phyloP scores from a whole-genome alignment of 1,284 basidiomycete genomes.

The Porogramme epimiltina region DNA sequence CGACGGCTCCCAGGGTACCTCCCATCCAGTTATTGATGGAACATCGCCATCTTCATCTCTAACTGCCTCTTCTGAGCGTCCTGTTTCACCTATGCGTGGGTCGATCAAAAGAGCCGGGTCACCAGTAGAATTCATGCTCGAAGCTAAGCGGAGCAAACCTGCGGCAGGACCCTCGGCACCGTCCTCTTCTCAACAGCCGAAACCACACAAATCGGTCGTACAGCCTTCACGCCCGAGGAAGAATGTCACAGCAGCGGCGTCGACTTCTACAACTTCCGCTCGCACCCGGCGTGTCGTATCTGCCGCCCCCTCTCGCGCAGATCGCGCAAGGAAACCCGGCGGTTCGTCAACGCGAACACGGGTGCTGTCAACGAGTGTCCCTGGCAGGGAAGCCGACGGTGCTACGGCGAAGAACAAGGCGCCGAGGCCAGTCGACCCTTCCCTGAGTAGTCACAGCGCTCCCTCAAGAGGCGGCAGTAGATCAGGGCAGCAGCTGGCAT shows the following conservation, averaged over 20 bases:
- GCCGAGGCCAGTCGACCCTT: conserved; percentile 4
- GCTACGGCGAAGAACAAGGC: conserved; percentile 4
- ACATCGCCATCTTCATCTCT: neutral
- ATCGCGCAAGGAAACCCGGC: conserved; percentile 13
- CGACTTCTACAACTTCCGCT: conserved; percentile 4
- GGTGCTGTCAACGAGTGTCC: conserved; percentile 4
- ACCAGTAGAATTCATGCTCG: conserved; percentile 9
- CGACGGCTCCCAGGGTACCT: neutral
- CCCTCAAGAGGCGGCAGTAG: conserved; percentile 14
- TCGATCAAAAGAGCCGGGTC: conserved; percentile 31
- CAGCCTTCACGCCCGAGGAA: conserved; percentile 26
- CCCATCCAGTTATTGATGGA: conserved; percentile 6
- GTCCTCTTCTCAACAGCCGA: conserved; percentile 11
- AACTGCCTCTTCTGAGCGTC: conserved; percentile 3
- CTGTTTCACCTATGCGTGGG: conserved; percentile 25
- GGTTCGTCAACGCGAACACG: neutral
- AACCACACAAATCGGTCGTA: conserved; percentile 8
- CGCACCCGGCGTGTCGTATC: conserved; percentile 17
- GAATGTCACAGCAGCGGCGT: conserved; percentile 12
- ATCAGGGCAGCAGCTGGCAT: conserved; percentile 20
- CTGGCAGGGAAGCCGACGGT: conserved; percentile 4
- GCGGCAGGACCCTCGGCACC: conserved; percentile 13
- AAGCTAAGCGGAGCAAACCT: conserved; percentile 25
- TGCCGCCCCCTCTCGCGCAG: conserved; percentile 13
- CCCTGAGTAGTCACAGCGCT: conserved; percentile 11